Base-by-base conservation (phyloP, 2,329 filamentous ascomycete species). In the Diaporthe citri region DNA sequence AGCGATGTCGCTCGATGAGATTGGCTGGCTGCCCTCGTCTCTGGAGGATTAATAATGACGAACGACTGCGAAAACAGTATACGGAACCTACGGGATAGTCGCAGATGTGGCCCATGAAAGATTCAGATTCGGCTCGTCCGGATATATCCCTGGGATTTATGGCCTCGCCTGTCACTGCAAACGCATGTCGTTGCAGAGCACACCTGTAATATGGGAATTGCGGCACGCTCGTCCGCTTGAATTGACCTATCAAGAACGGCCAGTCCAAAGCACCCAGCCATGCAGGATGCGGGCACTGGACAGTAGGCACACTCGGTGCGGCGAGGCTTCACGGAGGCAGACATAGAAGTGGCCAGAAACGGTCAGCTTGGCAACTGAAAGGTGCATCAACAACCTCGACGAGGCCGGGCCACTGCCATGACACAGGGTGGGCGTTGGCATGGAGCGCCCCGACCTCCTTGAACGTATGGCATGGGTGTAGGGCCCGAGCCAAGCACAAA, bases 401-500 rank as follows among this genome's bases (percentile, higher is more conserved):
- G 28, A 25, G 51, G 20, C 51, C 36, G 48, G 25, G n/a, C n/a
- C n/a, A n/a, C 59, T 22, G 34, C 36, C 39, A 59, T 71, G 39
- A 34, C 31, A 10, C 6, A 71, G 31, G 39, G 52, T 12, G 25
- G 1, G 41, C 36, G 31, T 67, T 36, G 28, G 39, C 41, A 51
- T n/a, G 46, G 46, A 67, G 62, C 62, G 62, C 62, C 62, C 46
- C 62, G 62, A 67, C 62, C 62, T 39, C 62, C 31, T 52, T 13
- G 46, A 36, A 52, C 46, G 34, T 25, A 31, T 39, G n/a, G 64
- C 60, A 41, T 52, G 17, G 31, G 46, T 39, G 46, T 34, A 55
- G 48, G 64, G 64, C 64, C 48, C 48, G 64, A 69, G 64, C 64
- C 64, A 55, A 69, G 64, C 64, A 52, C 64, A 69, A 69, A 69